Conservation (phyloP, 1,139 yeast species). For the Yamadazyma dushanensis region DNA sequence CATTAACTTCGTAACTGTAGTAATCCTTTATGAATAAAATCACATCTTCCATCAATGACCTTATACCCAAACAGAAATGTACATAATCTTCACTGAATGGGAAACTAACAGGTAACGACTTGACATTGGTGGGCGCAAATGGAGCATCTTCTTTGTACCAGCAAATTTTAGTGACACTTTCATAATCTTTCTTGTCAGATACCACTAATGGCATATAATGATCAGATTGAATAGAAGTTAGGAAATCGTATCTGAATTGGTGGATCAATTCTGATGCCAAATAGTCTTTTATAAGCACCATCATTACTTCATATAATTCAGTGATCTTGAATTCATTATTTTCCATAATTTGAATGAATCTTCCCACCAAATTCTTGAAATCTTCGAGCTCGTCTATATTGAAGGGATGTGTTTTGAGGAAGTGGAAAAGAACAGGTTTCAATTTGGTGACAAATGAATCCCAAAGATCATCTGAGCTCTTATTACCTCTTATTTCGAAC, state of each 20-base stretch:
- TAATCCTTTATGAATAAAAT: conserved; percentile 65
- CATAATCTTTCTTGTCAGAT: conserved; percentile 58
- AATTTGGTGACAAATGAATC: conserved; percentile 62
- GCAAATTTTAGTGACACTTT: conserved; percentile 59
- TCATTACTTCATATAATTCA: conserved; percentile 62
- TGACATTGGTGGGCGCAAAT: conserved; percentile 38
- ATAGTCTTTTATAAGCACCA: conserved; percentile 56
- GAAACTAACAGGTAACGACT: conserved; percentile 62
- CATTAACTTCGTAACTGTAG: conserved; percentile 51
- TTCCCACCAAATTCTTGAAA: conserved; percentile 61
- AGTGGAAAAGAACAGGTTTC: conserved; percentile 51
- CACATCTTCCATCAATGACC: conserved; percentile 63
- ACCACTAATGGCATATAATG: conserved; percentile 87
- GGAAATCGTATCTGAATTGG: conserved; percentile 63
- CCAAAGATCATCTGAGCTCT: conserved; percentile 76
- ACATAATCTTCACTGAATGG: conserved; percentile 92
- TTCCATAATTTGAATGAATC: conserved; percentile 76
- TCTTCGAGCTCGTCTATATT: conserved; percentile 33
- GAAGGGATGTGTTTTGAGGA: conserved; percentile 30
- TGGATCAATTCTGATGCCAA: conserved; percentile 57
- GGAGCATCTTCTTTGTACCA: conserved; percentile 66
- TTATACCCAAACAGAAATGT: conserved; percentile 74
- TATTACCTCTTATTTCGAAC: conserved; percentile 52
- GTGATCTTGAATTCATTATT: conserved; percentile 62
- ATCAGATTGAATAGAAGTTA: conserved; percentile 67